Base-by-base conservation (phyloP, 106 monocot species). In the Acorus calamus region DNA sequence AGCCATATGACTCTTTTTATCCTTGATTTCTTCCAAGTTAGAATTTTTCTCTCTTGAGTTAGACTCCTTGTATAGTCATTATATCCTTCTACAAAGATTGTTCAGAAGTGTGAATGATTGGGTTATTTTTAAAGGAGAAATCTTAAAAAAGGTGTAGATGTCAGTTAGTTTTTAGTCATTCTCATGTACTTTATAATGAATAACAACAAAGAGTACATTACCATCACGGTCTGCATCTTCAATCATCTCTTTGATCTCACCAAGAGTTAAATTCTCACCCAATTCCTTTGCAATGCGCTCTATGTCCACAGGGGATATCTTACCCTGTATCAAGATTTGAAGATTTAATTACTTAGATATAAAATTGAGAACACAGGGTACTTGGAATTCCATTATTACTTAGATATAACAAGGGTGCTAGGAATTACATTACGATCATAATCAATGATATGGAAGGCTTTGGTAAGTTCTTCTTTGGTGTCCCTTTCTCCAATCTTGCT, bases 401-500 rank as follows among this genome's bases (percentile, higher is more conserved):
- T 28, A 28, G 28, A 28, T 28, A 6, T 13, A 11, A 69, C 2
- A 14, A 14, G 11, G 14, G 11, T 6, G 7, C 4, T 8, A 49
- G n/a, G 71, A 50, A 28, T 2, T 63, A 94, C 94, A 75, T 94
- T 89, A 42, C 80, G 82, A 71, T 94, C 94, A 4, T 87, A 77
- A 59, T 94, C 94, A 56, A 94, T 84, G 70, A 94, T 80, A 42
- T 71, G 75, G 71, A 94, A 94, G 48, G 89, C 89, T 80, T 86
- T 94, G 73, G 60, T 73, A 13, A 94, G 71, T 52, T 94, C 84
- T 44, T 94, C 94, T 62, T 68, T 78, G 3, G 73, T 82, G 71
- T 94, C 89, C 67, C 94, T 84, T 76, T 94, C 89, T 49, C 94
- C 94, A 67, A 94, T 82, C 71, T 94, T 89, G 47, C 78, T 79